Evolutionary conservation across 495 filamentous ascomycete species (phyloP), one percentile per base, ranked within the genome.

Genomic region (Aspergillus asperescens): DNA sequence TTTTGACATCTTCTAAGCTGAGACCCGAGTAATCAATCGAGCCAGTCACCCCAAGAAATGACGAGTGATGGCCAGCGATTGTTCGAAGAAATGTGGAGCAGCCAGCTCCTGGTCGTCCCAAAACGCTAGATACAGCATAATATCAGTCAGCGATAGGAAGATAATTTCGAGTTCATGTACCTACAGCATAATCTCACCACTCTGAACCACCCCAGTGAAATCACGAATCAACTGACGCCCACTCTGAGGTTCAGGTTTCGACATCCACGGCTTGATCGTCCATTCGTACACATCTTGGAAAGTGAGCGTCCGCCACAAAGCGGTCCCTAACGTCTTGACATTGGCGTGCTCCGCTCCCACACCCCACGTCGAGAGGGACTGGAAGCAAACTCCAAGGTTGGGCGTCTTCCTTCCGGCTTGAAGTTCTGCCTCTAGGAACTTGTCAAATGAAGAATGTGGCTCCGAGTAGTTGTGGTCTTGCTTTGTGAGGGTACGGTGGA

Each of bases 11-110:
- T 16, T 78, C 69, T 9, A 71, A 71, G 32, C 75, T 78, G 27
- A 91, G 85, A 1, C 86, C 82, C 0, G 88, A 89, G 61, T 92
- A 95, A 2, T 83, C 73, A 0, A 95, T 86, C 13, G 89, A 84
- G 12, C 89, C 90, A 5, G 81, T 77, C n/a, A 94, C 77, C 9
- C 75, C 74, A 5, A 88, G 85, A 59, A 89, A 95, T 6, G 89
- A 90, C 46, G 76, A 80, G 20, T 88, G 79, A 55, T 90, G 84
- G 57, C 92, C 90, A 13, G 86, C 81, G 52, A 96, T 83, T 16
- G 84, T 82, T 62, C 91, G 91, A 15, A 96, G 73, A 58, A 95
- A 91, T 0, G 89, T 92, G 0, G 90, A 90, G 65, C 90, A 96
- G 28, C 90, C 90, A 7, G 84, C 83, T 3, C 90, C 91, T 1